phyloP scores from a whole-genome alignment of 768 basidiomycete genomes.

The Boletus barrowsii region DNA sequence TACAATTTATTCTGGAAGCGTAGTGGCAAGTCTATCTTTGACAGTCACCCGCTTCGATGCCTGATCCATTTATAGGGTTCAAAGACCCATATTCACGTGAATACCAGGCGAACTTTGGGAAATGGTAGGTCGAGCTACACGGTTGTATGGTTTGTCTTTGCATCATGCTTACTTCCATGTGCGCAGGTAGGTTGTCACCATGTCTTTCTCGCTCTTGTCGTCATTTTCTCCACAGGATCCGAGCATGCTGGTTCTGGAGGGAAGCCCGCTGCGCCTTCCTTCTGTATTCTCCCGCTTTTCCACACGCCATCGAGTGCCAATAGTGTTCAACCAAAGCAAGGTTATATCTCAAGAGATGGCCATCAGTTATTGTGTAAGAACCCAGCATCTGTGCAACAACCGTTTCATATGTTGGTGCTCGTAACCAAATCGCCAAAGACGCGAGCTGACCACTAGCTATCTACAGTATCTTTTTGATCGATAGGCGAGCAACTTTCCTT shows the following conservation, averaged over 20 bases:
- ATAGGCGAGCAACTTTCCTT: conserved; percentile 7
- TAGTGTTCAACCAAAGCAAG: conserved; percentile 25
- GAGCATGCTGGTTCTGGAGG: conserved; percentile 44
- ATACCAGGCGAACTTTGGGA: conserved; percentile 48
- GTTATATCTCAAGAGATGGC: conserved; percentile 55
- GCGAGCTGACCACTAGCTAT: too few species aligned
- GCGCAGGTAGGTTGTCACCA: too few species aligned
- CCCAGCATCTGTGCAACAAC: conserved; percentile 37
- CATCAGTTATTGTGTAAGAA: conserved; percentile 54
- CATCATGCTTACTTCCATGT: background rate
- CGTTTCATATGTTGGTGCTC: conserved; percentile 55
- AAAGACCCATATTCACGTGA: conserved; percentile 61
- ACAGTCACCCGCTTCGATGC: background rate
- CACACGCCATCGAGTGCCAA: conserved; percentile 36
- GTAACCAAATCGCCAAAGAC: too few species aligned
- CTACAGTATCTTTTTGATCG: conserved; percentile 22
- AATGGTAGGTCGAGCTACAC: conserved; percentile 40
- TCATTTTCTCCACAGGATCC: too few species aligned
- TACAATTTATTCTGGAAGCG: conserved; percentile 57
- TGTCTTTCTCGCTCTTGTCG: background rate
- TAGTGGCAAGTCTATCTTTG: conserved; percentile 37
- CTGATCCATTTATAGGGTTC: conserved; percentile 41
- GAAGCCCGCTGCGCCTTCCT: conserved; percentile 45
- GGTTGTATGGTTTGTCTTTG: background rate
- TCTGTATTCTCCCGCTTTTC: conserved; percentile 54